phyloP scores from a whole-genome alignment of 768 basidiomycete species.

The Macrolepiota albuminosa region DNA sequence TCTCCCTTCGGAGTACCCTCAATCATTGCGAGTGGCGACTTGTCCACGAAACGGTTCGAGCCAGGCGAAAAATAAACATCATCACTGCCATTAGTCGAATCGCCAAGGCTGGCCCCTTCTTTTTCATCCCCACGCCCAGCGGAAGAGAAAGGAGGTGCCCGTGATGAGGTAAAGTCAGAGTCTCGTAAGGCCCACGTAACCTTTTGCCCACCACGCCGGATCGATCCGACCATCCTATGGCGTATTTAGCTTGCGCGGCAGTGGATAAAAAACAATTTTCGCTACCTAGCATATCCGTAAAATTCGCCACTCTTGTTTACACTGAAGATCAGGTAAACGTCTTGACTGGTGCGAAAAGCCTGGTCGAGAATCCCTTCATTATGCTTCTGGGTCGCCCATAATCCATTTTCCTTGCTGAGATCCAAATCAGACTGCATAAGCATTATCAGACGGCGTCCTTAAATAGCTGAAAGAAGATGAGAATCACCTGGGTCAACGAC shows the following conservation, averaged over 20 bases:
- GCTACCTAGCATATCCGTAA: slow-evolving; percentile 83
- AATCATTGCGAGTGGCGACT: slow-evolving; percentile 34
- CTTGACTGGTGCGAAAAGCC: slow-evolving; percentile 85
- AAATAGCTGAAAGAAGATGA: slow-evolving; percentile 13
- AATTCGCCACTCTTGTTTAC: slow-evolving; percentile 95
- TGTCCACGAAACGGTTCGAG: slow-evolving; percentile 34
- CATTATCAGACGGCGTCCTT: not conserved
- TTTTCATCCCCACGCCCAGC: slow-evolving; percentile 12
- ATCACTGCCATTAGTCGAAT: not conserved
- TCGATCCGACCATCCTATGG: slow-evolving; percentile 65
- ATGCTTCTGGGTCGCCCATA: slow-evolving; percentile 93
- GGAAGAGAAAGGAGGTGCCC: slow-evolving; percentile 22
- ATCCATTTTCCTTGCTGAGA: slow-evolving; percentile 66
- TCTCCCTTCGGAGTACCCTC: not conserved
- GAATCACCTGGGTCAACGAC: slow-evolving; percentile 66
- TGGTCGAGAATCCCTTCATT: slow-evolving; percentile 90
- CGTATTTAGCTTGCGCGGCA: not conserved
- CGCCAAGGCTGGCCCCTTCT: slow-evolving; percentile 9
- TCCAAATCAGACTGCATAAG: slow-evolving; percentile 64
- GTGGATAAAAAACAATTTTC: slow-evolving; percentile 10
- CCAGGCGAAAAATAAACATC: slow-evolving; percentile 29
- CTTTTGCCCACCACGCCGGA: slow-evolving; percentile 44
- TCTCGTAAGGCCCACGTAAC: slow-evolving; percentile 56
- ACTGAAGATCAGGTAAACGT: slow-evolving; percentile 87
- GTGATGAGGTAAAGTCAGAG: slow-evolving; percentile 25